Percentiles rank a stretch among this genome's conserved stretches.
Conservation (phyloP, 2,329 filamentous ascomycete species). For the Phaeosphaeria sp. region DNA sequence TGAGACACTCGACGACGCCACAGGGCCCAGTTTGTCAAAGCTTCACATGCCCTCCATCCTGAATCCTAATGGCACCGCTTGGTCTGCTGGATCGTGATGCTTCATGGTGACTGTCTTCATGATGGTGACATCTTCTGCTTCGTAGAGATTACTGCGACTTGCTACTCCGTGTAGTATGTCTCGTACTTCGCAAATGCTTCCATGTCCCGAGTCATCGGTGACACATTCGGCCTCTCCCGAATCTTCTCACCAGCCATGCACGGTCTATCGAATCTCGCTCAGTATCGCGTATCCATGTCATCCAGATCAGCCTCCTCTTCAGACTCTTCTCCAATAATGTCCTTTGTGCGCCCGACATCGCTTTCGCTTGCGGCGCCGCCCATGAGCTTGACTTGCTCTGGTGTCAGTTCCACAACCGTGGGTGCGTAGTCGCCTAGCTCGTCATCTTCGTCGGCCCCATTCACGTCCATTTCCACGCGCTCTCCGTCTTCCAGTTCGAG, state of each 20-base stretch:
- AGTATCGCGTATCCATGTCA: constrained; percentile 50
- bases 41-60: constrained; percentile 1
- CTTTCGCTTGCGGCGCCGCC: too few species aligned
- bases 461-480: constrained; percentile 65
- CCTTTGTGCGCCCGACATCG: constrained; percentile 25
- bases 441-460: constrained; percentile 64
- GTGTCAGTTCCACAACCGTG: constrained; percentile 62
- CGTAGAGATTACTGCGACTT: not conserved
- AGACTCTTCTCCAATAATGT: constrained; percentile 39
- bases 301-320: constrained; percentile 49
- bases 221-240: not conserved
- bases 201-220: not conserved
- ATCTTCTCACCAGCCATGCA: constrained; percentile 25
- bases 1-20: constrained; percentile 20
- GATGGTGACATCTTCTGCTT: not conserved
- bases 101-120: not conserved
- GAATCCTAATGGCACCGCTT: not conserved
- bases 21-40: not conserved
- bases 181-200: not conserved
- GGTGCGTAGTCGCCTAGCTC: constrained; percentile 71
- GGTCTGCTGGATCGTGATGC: not conserved
- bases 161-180: too few species aligned
- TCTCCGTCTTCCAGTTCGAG: constrained; percentile 70
- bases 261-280: constrained; percentile 19
- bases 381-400: constrained; percentile 51